Conservation (phyloP, 2,329 filamentous ascomycete species). For the Scedosporium aurantiacum region DNA sequence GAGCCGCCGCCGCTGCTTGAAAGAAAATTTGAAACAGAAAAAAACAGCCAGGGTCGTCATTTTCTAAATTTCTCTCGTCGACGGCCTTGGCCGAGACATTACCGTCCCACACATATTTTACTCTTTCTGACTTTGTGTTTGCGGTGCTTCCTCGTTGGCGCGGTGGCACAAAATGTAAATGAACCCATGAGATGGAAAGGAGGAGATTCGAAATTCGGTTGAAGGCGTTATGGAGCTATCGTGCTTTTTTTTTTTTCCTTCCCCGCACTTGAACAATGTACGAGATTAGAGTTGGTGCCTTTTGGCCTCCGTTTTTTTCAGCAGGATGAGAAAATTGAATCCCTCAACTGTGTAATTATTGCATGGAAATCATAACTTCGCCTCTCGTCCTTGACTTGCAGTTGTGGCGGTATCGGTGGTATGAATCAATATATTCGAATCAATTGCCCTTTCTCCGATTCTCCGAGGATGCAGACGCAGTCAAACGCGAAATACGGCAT, state of each 20-base stretch:
- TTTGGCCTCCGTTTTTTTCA: not conserved
- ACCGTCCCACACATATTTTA: not conserved
- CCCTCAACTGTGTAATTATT: not conserved
- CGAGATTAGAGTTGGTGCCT: not conserved
- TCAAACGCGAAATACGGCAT: not conserved
- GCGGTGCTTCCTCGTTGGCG: not conserved
- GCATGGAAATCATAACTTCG: not conserved
- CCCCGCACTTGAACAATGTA: not conserved
- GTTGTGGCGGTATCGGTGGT: not conserved
- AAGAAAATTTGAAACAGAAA: not conserved
- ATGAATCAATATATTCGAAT: not conserved
- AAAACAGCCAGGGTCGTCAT: not conserved
- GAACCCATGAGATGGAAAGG: not conserved
- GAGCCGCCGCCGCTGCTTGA: not conserved
- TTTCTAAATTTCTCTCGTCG: not conserved
- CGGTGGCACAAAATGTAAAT: not conserved
- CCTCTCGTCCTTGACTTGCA: not conserved
- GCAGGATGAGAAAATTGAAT: not conserved
- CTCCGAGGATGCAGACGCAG: not conserved
- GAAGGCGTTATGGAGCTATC: not conserved
- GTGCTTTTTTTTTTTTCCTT: not conserved
- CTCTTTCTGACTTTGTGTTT: not conserved
- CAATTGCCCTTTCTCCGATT: not conserved
- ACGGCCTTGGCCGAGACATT: not conserved
- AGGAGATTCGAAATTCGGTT: not conserved